Evolutionary conservation across 306 rosid species (phyloP), one percentile per base, ranked within the genome.

Genomic region (Senna siamea): DNA sequence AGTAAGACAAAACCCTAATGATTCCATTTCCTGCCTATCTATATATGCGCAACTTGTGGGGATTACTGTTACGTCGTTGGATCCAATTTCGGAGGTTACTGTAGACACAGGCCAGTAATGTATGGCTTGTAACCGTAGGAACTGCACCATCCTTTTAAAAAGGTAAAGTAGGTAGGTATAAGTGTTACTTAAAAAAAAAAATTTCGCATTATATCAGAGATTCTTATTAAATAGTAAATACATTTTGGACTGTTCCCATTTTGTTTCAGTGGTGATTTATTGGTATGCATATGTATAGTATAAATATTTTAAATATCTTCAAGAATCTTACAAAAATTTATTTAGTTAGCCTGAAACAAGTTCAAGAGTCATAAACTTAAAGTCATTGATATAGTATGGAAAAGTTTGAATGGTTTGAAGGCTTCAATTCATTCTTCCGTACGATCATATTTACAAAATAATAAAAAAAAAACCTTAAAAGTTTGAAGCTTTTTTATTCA

Each of bases 1-100:
- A 78, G 51, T 47, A 46, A 79, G 66, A 76, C 81, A 74, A 63
- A 80, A 40, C 46, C 61, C 9, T 50, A 69, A 77, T 61, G 43
- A 77, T 71, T 76, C 77, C 30, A 26, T 26, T 26, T 26, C 72
- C 43, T 51, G 15, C 38, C 3, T 15, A 9, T 18, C 48, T 15
- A 13, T 26, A 37, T 60, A 30, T 19, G 54, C 17, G 3, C 61
- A 69, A 38, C 65, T 72, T 43, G 69, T 78, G 84, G 46, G 13
- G 23, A 64, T 5, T 19, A 56, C 80, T 61, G 23, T 37, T 37
- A 37, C 8, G 40, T 70, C 66, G 5, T n/a, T 20, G 32, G 2
- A 65, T 80, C 83, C 71, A 74, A 76, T 41, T 67, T 74, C 58
- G 0, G 38, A 17, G 51, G 50, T 32, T 0, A 44, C 62, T 64